Percentiles rank a stretch among this genome's conserved stretches.
These are phyloP conservation scores for Fusarium keratoplasticum DNA, from an alignment of 2,329 filamentous ascomycete genomes.

Conservation along the genomic window DNA sequence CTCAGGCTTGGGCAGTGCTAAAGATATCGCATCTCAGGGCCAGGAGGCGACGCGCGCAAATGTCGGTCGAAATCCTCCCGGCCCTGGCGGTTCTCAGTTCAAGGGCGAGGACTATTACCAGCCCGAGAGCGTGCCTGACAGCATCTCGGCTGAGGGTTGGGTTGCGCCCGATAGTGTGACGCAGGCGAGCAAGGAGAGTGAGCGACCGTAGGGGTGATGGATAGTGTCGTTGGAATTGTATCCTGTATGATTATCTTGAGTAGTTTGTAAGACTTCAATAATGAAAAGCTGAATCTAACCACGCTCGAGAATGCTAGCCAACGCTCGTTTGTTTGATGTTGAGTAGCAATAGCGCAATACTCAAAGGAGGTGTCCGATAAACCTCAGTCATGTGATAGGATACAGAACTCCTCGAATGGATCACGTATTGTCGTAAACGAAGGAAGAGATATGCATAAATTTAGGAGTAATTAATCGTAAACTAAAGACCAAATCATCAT, in stretches of 20 bases:
- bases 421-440: background rate
- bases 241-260: conserved; percentile 19
- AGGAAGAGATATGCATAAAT: background rate
- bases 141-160: conserved; percentile 55
- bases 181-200: conserved; percentile 48
- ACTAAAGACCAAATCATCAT: background rate
- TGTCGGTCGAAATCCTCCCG: conserved; percentile 50
- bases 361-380: background rate
- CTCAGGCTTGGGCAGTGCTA: conserved; percentile 36
- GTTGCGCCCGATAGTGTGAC: conserved; percentile 56
- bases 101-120: conserved; percentile 56
- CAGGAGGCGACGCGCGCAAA: conserved; percentile 53
- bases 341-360: background rate
- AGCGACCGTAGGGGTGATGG: conserved; percentile 8
- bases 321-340: background rate
- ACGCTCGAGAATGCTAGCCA: background rate
- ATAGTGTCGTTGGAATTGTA: background rate
- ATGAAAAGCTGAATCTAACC: background rate
- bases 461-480: background rate
- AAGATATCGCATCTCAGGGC: conserved; percentile 51
- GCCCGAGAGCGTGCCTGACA: conserved; percentile 56
- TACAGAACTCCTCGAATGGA: background rate
- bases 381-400: background rate
- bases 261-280: conserved; percentile 28
- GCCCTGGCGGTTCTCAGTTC: conserved; percentile 53